These are phyloP conservation scores for Forsythia suspensa DNA, from an alignment of 257 asterid species.

Conservation along the genomic window DNA sequence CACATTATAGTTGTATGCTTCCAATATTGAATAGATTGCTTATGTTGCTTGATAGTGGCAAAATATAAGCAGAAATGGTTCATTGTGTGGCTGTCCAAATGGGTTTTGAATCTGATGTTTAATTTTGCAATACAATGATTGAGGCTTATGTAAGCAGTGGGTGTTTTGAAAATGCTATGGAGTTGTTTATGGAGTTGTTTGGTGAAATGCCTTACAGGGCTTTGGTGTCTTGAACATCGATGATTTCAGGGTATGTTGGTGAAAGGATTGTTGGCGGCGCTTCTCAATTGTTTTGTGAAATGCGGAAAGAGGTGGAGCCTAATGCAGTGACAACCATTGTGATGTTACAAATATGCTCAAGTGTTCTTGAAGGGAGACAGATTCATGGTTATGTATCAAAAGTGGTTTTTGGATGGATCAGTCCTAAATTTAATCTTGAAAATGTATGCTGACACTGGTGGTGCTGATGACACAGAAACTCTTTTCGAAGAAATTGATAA, in stretches of 20 bases:
- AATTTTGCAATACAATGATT: too few relatives aligned
- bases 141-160: slow-evolving; percentile 14
- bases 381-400: slow-evolving; percentile 40
- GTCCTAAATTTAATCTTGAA: slow-evolving; percentile 41
- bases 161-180: slow-evolving; percentile 29
- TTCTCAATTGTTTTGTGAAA: slow-evolving; percentile 36
- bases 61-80: too few relatives aligned
- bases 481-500: slow-evolving; percentile 28
- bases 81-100: too few relatives aligned
- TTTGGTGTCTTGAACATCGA: too few relatives aligned
- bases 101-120: too few relatives aligned
- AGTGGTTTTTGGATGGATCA: slow-evolving; percentile 37
- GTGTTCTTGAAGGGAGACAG: slow-evolving; percentile 24
- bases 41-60: too few relatives aligned
- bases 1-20: too few relatives aligned
- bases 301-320: slow-evolving; percentile 36
- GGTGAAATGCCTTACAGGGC: slow-evolving; percentile 1
- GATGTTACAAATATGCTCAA: slow-evolving; percentile 35
- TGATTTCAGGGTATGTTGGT: slow-evolving; percentile 18
- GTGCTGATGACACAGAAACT: slow-evolving; percentile 28
- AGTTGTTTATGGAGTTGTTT: too few relatives aligned
- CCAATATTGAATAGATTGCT: too few relatives aligned
- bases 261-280: slow-evolving; percentile 24
- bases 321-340: slow-evolving; percentile 45
- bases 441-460: slow-evolving; percentile 27